Base-by-base conservation (phyloP, 257 asterid species). In the Primulina eburnea region DNA sequence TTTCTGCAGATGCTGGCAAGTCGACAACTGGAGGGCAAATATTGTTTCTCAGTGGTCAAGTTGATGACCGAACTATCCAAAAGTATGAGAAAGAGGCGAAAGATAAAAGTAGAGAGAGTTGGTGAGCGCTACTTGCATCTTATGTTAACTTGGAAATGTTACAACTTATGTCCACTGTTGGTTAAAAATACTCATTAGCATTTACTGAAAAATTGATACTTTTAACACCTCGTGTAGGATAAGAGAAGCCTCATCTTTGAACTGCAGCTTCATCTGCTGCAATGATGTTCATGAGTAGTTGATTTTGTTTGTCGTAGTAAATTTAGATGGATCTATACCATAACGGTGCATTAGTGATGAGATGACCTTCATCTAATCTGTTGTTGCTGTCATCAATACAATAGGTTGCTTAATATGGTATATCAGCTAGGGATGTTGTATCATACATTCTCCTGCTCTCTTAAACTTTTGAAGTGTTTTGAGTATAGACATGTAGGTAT, bases 31-130 rank as follows among this genome's bases (percentile, higher is more conserved):
- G 99, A 50, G 99, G 99, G 35, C 98, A 94, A 74, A 94, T 85
- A 67, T 78, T 94, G 59, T 86, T 83, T 62, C 92, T 94, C 37
- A 91, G 99, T 79, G 99, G 99, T 71, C 97, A 94, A 78, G 98
- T 91, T 68, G 99, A 94, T 78, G 96, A 94, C 43, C 93, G 98
- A 0, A 94, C 99, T 3, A 94, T 94, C 76, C 99, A 91, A 75
- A 94, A 94, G 70, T 94, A 91, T 72, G 99, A 94, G 79, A 94
- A 91, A 86, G 98, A 91, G 77, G 99, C 99, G 60, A 94, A 94
- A 77, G 97, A 94, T 8, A 94, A 91, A 72, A 89, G 95, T 72
- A 84, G 99, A 75, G 99, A 91, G 86, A 94, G 98, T 78, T 94
- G 99, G 99, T 94, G 78, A 82, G 87, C 78, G 53, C 72, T 64